Evolutionary conservation across 768 basidiomycete genomes (phyloP).

Genomic region (Hydnum rufescens): DNA sequence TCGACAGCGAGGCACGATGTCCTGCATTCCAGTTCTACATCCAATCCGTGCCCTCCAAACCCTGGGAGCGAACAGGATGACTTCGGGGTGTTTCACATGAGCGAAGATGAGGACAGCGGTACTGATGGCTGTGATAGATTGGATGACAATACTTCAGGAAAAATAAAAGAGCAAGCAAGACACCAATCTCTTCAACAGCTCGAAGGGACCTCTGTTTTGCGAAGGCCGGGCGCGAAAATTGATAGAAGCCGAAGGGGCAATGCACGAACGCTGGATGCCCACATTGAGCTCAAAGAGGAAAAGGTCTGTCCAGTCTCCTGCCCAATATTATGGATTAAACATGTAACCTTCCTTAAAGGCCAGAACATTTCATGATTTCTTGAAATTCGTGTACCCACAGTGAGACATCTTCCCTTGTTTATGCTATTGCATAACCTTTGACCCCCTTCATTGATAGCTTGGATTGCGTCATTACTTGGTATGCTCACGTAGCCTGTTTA

Average conservation of each 20-base stretch:
- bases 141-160: neutral
- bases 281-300: conserved; percentile 82
- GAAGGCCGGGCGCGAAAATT: too few species aligned
- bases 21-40: neutral
- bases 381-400: conserved; percentile 89
- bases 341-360: conserved; percentile 26
- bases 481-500: too few species aligned
- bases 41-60: conserved; percentile 1
- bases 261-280: conserved; percentile 23
- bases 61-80: neutral
- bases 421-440: conserved; percentile 2
- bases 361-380: conserved; percentile 76
- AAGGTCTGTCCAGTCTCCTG: conserved; percentile 26
- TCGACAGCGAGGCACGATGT: neutral
- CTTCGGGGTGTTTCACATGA: neutral
- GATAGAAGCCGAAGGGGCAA: too few species aligned
- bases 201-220: too few species aligned
- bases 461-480: conserved; percentile 83
- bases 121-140: neutral
- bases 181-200: neutral
- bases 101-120: conserved; percentile 6
- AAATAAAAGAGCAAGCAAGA: conserved; percentile 1
- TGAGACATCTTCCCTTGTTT: conserved; percentile 21
- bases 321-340: neutral
- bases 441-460: conserved; percentile 26